These are phyloP conservation scores for Beta corolliflora DNA, from an alignment of 179 eudicot species.

Conservation along the genomic window DNA sequence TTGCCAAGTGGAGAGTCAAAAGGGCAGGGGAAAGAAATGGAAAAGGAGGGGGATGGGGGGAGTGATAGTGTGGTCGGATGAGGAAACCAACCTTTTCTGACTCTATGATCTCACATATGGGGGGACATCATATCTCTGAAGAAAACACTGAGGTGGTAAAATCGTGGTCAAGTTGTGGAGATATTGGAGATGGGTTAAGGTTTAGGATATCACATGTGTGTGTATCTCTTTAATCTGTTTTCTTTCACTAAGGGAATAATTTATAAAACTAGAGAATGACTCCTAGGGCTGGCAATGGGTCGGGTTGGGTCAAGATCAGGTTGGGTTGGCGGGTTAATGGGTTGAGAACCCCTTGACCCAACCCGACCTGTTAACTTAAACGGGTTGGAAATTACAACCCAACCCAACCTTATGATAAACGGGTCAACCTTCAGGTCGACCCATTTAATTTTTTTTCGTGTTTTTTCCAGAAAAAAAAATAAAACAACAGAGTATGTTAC, in stretches of 20 bases:
- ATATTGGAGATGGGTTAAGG: not conserved
- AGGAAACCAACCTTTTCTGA: no score
- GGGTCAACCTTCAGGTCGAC: no score
- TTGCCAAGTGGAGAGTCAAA: not conserved
- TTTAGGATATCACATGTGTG: not conserved
- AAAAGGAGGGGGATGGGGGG: not conserved
- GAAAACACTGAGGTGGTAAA: not conserved
- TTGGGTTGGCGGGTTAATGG: no score
- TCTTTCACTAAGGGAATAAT: not conserved
- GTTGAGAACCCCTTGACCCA: no score
- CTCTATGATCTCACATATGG: not conserved
- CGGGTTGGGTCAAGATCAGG: no score
- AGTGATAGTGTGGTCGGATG: not conserved
- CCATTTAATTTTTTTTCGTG: no score
- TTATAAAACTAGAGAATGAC: not conserved
- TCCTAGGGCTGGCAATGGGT: no score
- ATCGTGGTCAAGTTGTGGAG: not conserved
- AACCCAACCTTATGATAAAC: no score
- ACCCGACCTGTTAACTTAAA: no score
- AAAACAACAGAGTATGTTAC: no score
- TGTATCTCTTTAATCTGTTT: not conserved
- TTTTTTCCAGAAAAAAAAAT: no score
- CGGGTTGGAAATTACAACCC: no score
- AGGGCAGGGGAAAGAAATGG: not conserved
- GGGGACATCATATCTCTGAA: not conserved